Evolutionary conservation across 441 rosid species (phyloP).

Genomic region (Syzygium syzygioides): DNA sequence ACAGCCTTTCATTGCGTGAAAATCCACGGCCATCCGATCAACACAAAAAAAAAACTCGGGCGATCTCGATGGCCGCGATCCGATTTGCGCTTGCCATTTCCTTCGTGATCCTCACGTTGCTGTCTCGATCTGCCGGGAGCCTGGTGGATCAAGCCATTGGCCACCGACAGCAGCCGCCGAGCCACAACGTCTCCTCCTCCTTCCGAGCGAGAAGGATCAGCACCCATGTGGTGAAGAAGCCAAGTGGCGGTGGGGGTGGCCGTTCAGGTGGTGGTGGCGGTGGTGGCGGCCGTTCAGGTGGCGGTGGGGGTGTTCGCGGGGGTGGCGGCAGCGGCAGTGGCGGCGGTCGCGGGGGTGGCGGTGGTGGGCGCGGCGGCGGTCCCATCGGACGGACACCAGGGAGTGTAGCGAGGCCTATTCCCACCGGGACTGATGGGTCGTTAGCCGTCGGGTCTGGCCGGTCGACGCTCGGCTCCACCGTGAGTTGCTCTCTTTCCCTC

Average conservation of each 20-base stretch:
- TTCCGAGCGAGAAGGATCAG: constrained; percentile 3
- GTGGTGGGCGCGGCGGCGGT: background rate
- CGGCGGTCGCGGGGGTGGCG: background rate
- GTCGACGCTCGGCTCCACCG: background rate
- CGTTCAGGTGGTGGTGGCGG: background rate
- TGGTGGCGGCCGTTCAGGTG: background rate
- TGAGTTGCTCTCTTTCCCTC: background rate
- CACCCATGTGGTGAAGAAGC: constrained; percentile 8
- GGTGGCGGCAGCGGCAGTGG: background rate
- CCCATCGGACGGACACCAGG: background rate
- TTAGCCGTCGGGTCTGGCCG: background rate
- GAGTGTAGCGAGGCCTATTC: background rate
- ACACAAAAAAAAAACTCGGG: background rate
- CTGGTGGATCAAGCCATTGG: background rate
- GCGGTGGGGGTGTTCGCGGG: background rate
- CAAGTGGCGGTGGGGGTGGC: background rate
- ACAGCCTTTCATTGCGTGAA: background rate
- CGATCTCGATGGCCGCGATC: background rate
- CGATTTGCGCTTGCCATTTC: background rate
- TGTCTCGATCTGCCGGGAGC: constrained; percentile 5
- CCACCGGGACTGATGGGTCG: background rate
- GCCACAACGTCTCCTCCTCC: background rate
- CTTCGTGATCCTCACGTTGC: constrained; percentile 1
- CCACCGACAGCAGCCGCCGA: background rate
- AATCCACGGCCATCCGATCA: background rate